Evolutionary conservation across 441 rosid species (phyloP), one percentile per base, ranked within the genome.

Genomic region (Pelargonium cotyledonis): DNA sequence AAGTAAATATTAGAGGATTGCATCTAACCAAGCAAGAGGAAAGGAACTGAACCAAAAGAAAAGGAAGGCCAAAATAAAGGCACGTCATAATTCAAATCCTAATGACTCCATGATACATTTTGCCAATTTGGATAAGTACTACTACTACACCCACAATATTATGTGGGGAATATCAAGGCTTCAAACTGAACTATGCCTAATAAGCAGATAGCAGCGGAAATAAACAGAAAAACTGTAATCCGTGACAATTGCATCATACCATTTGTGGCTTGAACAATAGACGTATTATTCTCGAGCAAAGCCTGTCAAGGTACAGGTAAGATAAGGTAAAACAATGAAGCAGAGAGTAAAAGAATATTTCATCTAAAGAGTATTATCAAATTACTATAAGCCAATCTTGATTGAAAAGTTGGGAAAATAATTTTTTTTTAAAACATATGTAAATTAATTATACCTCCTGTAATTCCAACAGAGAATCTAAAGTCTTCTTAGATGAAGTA

Each of bases 261-360:
- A 83, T 82, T 77, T 64, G 72, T 67, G 71, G 87, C 78, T 69
- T 85, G 88, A 76, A 80, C 84, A 72, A 88, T 74, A 1, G 85
- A 76, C 57, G 90, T 92, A 79, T 95, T 95, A 72, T 89, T 90
- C 81, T 92, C 88, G n/a, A 88, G 63, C 85, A 92, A 81, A 74
- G 93, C 97, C 98, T 95, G 80, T 49, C 71, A 75, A 73, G 18
- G 10, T n/a, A 64, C 40, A 46, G 35, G 64, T 49, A 64, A 62
- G 21, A 66, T 47, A 46, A 60, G 26, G 65, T 61, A 19, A 62
- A 16, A 21, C 26, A 49, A 49, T 9, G 14, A 70, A 23, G 47
- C 0, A 57, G 58, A 35, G 11, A 21, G 3, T 26, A 47, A 47
- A 31, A 47, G 5, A 49, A 2, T 1, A 21, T 21, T 21, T 21